Evolutionary conservation across 176 grass and related monocot species (phyloP), one percentile per base, ranked within the genome.

Genomic region (Oryza longistaminata): DNA sequence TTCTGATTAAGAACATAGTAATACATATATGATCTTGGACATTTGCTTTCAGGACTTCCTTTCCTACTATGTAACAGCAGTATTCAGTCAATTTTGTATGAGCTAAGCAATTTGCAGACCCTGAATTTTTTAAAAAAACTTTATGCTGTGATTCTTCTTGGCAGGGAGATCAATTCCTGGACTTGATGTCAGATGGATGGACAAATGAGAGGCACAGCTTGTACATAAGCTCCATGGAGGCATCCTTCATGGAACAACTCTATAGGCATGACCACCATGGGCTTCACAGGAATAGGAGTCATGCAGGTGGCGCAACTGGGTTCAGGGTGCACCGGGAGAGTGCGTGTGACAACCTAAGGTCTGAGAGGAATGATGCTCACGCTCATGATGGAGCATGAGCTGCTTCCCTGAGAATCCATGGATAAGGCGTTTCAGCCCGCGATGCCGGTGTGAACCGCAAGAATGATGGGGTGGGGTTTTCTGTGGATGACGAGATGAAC

Each of bases 221-320:
- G 42, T 94, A 91, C 70, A 90, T 94, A 46, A 94, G 78, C 82
- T 94, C 89, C 76, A 88, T 94, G 89, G 92, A 94, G 75, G 85
- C 79, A n/a, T 91, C 92, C 26, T 94, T 93, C 29, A 46, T 93
- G 64, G 60, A 90, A n/a, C 87, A 90, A 22, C 76, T 94, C 26
- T 82, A 81, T 35, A 81, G 79, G 31, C 68, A 40, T 37, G 49
- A 25, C 4, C 70, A 62, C 14, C 70, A 78, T 31, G 29, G 29
- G 29, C 29, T 31, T 31, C 2, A 31, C 29, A 31, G 29, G 29
- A 31, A 31, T 31, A 31, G 29, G 29, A 31, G 29, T 31, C 29
- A 31, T 4, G 61, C 19, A 2, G 13, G 6, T 19, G 14, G 11
- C 16, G 1, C 52, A 58, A 34, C 65, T 66, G 66, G 65, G 80